These are phyloP conservation scores for Elsinoe batatas DNA, from an alignment of 2,329 filamentous ascomycete species.

Conservation along the genomic window DNA sequence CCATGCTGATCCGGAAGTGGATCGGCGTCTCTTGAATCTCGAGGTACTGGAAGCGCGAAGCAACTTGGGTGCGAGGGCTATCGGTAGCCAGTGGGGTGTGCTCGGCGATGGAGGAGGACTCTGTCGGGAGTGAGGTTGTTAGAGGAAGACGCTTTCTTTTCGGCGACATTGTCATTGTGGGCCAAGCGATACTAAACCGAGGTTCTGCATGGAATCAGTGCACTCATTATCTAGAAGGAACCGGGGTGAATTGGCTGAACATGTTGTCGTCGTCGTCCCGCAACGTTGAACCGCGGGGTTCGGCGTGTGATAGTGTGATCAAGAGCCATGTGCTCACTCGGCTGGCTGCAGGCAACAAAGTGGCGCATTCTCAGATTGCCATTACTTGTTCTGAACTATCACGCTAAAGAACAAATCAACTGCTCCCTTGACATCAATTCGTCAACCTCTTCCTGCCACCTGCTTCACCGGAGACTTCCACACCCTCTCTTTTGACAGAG, in stretches of 20 bases:
- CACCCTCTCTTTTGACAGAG: constrained; percentile 66
- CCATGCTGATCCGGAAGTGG: not conserved
- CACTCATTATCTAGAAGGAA: no score
- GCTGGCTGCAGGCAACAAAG: no score
- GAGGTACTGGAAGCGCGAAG: not conserved
- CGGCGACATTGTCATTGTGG: not conserved
- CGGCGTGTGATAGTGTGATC: no score
- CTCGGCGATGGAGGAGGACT: not conserved
- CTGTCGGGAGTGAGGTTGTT: not conserved
- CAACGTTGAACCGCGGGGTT: no score
- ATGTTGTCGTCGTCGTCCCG: no score
- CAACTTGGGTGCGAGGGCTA: constrained; percentile 6
- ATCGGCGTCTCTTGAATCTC: constrained; percentile 11
- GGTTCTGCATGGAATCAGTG: no score
- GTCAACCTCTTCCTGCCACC: constrained; percentile 26
- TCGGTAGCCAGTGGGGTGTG: constrained; percentile 4
- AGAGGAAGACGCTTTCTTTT: not conserved
- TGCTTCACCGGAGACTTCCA: constrained; percentile 27
- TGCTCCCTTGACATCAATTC: constrained; percentile 22
- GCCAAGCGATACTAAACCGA: no score
- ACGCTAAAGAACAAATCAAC: not conserved
- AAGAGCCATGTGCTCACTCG: no score
- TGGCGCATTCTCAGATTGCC: no score
- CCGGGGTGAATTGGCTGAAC: no score
- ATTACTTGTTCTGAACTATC: not conserved